Evolutionary conservation across 1,139 yeast species (phyloP).

Genomic region (Kodamaea suecica): DNA sequence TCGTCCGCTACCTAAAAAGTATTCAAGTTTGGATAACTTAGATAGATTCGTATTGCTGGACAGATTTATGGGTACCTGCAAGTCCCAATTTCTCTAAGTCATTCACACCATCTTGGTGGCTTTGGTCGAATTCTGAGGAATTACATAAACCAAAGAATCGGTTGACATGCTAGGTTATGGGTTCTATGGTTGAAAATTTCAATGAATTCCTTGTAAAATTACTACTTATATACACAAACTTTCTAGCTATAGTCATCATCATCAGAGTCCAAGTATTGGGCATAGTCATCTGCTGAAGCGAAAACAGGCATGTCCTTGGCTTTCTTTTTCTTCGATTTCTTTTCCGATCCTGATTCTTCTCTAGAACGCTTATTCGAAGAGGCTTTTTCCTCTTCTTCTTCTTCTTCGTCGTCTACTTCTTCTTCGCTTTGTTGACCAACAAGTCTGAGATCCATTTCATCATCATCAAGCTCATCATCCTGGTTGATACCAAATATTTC

Average conservation of each 20-base stretch:
- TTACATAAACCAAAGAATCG: no score
- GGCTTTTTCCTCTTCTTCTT: constrained; percentile 16
- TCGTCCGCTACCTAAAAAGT: no score
- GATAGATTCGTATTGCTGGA: no score
- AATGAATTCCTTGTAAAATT: no score
- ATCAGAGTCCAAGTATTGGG: constrained; percentile 66
- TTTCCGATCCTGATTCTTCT: constrained; percentile 19
- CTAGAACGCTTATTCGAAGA: constrained; percentile 16
- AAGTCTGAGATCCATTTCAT: constrained; percentile 22
- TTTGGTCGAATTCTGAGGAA: no score
- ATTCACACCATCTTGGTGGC: no score
- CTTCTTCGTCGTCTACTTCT: constrained; percentile 13
- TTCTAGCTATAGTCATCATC: constrained; percentile 44
- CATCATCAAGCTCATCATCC: constrained; percentile 40
- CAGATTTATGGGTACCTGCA: no score
- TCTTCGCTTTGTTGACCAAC: constrained; percentile 14
- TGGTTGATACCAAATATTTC: constrained; percentile 31
- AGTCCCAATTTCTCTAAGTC: no score
- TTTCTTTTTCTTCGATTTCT: constrained; percentile 54
- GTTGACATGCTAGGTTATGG: no score
- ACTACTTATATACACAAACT: no score
- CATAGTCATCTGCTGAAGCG: constrained; percentile 89
- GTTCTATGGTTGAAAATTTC: no score
- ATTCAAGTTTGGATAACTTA: no score
- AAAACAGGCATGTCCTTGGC: constrained; percentile 74